Conservation (phyloP, 2,329 filamentous ascomycete genomes). For the Sclerotinia borealis region DNA sequence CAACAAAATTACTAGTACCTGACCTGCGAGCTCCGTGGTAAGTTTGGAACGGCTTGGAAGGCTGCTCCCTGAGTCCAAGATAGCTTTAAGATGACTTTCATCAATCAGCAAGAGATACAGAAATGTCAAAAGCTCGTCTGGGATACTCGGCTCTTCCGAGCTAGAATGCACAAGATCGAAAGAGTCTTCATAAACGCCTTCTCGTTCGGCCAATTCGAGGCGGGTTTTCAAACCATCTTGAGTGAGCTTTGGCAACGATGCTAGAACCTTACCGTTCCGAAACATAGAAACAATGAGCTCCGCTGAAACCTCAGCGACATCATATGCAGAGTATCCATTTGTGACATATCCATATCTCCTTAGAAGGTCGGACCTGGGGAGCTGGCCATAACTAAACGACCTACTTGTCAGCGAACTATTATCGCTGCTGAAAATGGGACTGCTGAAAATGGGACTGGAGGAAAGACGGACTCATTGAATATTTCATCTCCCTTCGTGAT, state of each 20-base stretch:
- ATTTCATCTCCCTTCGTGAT: slow-evolving; percentile 56
- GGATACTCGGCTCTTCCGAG: slow-evolving; percentile 27
- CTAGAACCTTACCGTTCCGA: slow-evolving; percentile 10
- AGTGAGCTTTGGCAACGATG: slow-evolving; percentile 21
- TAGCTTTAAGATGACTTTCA: slow-evolving; percentile 34
- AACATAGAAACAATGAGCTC: slow-evolving; percentile 38
- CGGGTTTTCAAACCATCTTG: slow-evolving; percentile 27
- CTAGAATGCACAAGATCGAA: slow-evolving; percentile 44
- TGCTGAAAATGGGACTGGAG: background rate
- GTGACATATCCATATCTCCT: slow-evolving; percentile 64
- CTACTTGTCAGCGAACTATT: background rate
- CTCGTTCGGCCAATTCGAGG: slow-evolving; percentile 44
- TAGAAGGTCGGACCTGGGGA: slow-evolving; percentile 61
- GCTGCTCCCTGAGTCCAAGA: slow-evolving; percentile 33
- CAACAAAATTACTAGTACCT: slow-evolving; percentile 37
- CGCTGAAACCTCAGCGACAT: slow-evolving; percentile 58
- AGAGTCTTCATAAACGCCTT: slow-evolving; percentile 53
- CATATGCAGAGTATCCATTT: slow-evolving; percentile 55
- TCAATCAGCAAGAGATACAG: slow-evolving; percentile 40
- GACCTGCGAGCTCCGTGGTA: slow-evolving; percentile 35
- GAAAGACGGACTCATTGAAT: slow-evolving; percentile 48
- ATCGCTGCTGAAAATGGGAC: background rate
- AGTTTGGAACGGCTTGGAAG: slow-evolving; percentile 38
- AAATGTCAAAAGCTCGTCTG: slow-evolving; percentile 34
- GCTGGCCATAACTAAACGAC: slow-evolving; percentile 47